Conservation (phyloP, 2,329 filamentous ascomycete species). For the Fusarium sp. region DNA sequence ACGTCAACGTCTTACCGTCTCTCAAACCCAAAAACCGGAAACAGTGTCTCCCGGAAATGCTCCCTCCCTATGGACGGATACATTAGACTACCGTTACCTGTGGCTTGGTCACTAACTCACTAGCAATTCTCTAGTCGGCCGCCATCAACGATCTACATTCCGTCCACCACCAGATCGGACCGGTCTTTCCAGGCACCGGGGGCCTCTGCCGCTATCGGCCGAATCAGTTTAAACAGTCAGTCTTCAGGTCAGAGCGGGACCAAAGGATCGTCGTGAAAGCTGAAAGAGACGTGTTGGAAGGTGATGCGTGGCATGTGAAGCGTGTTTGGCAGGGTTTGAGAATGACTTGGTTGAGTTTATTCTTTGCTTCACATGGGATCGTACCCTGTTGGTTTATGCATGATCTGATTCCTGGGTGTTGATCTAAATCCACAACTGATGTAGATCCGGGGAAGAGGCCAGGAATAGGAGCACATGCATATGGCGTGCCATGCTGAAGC, state of each 20-base stretch:
- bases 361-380: not conserved
- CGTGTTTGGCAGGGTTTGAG: not conserved
- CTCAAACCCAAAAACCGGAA: not conserved
- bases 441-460: constrained; percentile 17
- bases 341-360: not conserved
- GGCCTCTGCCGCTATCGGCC: not conserved
- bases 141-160: constrained; percentile 1
- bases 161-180: not conserved
- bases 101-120: not conserved
- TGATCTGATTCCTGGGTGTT: not conserved
- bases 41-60: constrained; percentile 15
- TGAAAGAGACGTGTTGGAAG: not conserved
- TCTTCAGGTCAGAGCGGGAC: not conserved
- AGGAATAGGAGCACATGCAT: not conserved
- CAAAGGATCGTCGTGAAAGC: not conserved
- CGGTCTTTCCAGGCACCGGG: not conserved
- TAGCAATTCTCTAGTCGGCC: not conserved
- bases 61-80: not conserved
- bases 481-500: not conserved
- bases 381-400: not conserved
- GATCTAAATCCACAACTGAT: constrained; percentile 1
- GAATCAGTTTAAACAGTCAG: not conserved
- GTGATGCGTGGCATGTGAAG: not conserved
- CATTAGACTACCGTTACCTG: not conserved
- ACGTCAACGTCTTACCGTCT: not conserved